Evolutionary conservation across 495 filamentous ascomycete genomes (phyloP).

Genomic region (Venustampulla echinocandica): DNA sequence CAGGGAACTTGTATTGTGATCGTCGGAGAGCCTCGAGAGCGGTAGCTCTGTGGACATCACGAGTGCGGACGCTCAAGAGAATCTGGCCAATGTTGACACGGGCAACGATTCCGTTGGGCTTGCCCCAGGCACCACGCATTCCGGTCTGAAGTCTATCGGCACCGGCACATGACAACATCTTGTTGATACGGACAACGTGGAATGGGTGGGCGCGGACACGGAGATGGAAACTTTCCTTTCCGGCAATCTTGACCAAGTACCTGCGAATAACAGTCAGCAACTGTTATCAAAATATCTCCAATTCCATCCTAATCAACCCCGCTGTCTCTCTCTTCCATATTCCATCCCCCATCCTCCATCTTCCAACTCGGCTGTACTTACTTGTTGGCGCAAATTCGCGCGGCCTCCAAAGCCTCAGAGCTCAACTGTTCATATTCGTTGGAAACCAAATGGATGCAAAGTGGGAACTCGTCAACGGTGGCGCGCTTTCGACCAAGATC

Average conservation of each 20-base stretch:
- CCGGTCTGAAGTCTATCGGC: constrained; percentile 99
- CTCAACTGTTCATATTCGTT: constrained; percentile 99
- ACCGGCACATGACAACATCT: constrained; percentile 99
- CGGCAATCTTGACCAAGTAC: constrained; percentile 91
- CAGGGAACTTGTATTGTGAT: constrained; percentile 99
- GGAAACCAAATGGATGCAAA: constrained; percentile 96
- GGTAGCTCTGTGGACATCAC: constrained; percentile 79
- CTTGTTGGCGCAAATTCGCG: constrained; percentile 99
- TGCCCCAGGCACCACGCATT: constrained; percentile 99
- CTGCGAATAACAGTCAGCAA: constrained; percentile 29
- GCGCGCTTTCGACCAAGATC: constrained; percentile 99
- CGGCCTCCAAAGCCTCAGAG: constrained; percentile 97
- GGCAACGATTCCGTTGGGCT: constrained; percentile 94
- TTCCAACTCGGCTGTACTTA: constrained; percentile 29
- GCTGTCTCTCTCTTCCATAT: neutral
- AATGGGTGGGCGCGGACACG: constrained; percentile 96
- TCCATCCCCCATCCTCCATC: neutral
- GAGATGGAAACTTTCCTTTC: constrained; percentile 99
- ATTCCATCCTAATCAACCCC: constrained; percentile 1
- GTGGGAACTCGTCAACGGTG: constrained; percentile 95
- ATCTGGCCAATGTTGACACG: constrained; percentile 99
- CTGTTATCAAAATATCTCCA: neutral
- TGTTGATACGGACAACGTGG: constrained; percentile 99
- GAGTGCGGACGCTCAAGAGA: constrained; percentile 89
- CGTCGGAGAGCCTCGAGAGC: constrained; percentile 98